A percentile compares a stretch with the other conserved stretches of the same genome.
Evolutionary conservation across 148 eudicot genomes (phyloP).

Genomic region (Pouteria glomerata): DNA sequence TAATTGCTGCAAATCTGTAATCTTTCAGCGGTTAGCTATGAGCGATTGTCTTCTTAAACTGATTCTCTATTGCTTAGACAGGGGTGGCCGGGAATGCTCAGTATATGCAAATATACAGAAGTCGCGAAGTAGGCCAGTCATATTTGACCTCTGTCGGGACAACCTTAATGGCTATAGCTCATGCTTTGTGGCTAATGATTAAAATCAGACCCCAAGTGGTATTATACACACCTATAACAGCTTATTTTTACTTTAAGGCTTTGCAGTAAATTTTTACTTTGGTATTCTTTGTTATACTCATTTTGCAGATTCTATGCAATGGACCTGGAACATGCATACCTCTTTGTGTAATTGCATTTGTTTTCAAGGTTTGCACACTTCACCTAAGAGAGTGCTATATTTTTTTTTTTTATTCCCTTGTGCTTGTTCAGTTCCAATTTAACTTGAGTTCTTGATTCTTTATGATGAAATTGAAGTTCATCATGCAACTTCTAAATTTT

Average conservation of each 20-base stretch:
- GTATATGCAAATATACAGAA: slow-evolving; percentile 79
- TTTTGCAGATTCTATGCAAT: slow-evolving; percentile 72
- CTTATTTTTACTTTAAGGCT: not conserved
- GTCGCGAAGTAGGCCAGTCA: slow-evolving; percentile 95
- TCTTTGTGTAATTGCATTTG: slow-evolving; percentile 60
- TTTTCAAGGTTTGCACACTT: slow-evolving; percentile 60
- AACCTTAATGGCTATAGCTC: slow-evolving; percentile 69
- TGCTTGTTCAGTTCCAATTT: not conserved
- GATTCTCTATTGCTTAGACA: slow-evolving; percentile 29
- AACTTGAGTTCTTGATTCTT: not conserved
- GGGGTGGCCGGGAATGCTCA: slow-evolving; percentile 35
- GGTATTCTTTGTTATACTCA: not conserved
- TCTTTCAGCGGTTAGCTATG: not conserved
- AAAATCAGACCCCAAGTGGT: slow-evolving; percentile 95
- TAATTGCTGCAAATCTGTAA: not conserved
- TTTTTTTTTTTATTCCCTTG: not conserved
- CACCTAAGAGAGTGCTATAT: not conserved
- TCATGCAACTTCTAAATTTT: slow-evolving; percentile 3
- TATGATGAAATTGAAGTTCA: not conserved
- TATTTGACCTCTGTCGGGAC: slow-evolving; percentile 83
- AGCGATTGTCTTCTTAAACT: not conserved
- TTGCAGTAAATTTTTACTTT: not conserved
- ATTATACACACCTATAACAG: not conserved
- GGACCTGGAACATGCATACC: slow-evolving; percentile 97
- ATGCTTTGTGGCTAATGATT: slow-evolving; percentile 80